phyloP scores from a whole-genome alignment of 352 stramenopile genomes.

The Phytopythium ostracodes region DNA sequence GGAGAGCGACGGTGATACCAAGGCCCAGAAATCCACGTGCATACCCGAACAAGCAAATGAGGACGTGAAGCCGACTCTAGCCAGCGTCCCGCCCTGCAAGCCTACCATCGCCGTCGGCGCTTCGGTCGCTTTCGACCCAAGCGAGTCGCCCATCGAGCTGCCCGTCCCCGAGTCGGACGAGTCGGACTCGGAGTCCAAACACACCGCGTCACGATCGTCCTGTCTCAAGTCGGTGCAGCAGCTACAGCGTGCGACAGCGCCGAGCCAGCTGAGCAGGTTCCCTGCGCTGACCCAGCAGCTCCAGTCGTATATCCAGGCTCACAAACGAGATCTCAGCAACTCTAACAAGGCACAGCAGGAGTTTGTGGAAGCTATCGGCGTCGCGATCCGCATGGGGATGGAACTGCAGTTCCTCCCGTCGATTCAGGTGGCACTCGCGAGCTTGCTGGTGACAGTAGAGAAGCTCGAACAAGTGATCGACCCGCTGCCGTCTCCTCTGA shows the following conservation, averaged over 20 bases:
- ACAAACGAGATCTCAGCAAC: slow-evolving; percentile 7
- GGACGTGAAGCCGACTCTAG: background rate
- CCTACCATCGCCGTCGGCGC: background rate
- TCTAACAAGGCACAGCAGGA: slow-evolving; percentile 16
- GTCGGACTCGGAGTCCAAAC: slow-evolving; percentile 18
- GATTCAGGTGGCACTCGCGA: slow-evolving; percentile 16
- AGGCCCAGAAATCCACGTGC: background rate
- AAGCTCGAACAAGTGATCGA: slow-evolving; percentile 17
- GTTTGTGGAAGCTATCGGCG: slow-evolving; percentile 14
- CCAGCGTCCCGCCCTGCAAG: background rate
- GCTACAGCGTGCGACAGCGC: slow-evolving; percentile 9
- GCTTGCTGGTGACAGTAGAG: slow-evolving; percentile 18
- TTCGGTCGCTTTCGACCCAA: slow-evolving; percentile 1
- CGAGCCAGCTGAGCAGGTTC: slow-evolving; percentile 18
- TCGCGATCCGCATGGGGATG: slow-evolving; percentile 18
- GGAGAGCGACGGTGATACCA: slow-evolving; percentile 5
- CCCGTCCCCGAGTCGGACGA: slow-evolving; percentile 13
- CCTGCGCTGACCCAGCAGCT: slow-evolving; percentile 20
- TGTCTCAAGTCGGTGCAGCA: slow-evolving; percentile 15
- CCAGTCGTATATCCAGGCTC: slow-evolving; percentile 17
- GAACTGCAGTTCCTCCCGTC: slow-evolving; percentile 12
- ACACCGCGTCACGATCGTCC: slow-evolving; percentile 3
- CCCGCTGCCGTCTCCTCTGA: slow-evolving; percentile 18
- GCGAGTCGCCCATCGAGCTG: slow-evolving; percentile 15
- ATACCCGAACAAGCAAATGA: background rate